Evolutionary conservation across 768 basidiomycete genomes (phyloP), one percentile per base, ranked within the genome.

Genomic region (Favolaschia claudopus): DNA sequence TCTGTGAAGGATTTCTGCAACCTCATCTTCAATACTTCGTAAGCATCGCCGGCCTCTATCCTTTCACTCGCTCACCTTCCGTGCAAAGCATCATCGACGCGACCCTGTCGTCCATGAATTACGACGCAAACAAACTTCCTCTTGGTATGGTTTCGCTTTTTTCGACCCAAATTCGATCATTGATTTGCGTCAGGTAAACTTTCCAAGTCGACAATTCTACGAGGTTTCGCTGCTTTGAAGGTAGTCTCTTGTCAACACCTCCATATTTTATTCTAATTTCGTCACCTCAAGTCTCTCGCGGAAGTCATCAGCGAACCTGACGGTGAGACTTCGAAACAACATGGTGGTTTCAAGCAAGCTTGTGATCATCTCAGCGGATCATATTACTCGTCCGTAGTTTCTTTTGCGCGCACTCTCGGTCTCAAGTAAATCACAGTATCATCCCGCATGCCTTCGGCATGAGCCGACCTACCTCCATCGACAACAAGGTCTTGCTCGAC

Each of bases 371-470:
- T 87, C 25, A 86, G 79, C 36, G 73, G 77, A 27, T 69, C 73
- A 36, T 87, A 88, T 63, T 86, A 87, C 69, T 87, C 85, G 85
- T 85, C 62, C 53, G 79, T 73, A 33, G 7, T 25, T 29, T 37
- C 7, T 10, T 31, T 34, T 28, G 39, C 15, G 15, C 1, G 14
- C 8, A 17, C 32, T 34, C 20, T 37, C 32, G 32, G 14, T 42
- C n/a, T 38, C 14, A 58, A 14, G 22, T 40, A 54, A 19, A 34
- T 43, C 36, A 7, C 60, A 84, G 85, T 0, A 80, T 87, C 55
- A 87, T 88, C 44, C 86, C 86, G 2, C 86, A 87, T 68, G 81
- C 76, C n/a, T 87, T 87, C 60, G 85, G 85, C 20, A 74, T 84
- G 32, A 72, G 67, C 22, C 69, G 81, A 40, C 85, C 85, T 2